Base-by-base conservation (phyloP, 225 moss, liverwort and hornwort species). In the Neckera pumila region DNA sequence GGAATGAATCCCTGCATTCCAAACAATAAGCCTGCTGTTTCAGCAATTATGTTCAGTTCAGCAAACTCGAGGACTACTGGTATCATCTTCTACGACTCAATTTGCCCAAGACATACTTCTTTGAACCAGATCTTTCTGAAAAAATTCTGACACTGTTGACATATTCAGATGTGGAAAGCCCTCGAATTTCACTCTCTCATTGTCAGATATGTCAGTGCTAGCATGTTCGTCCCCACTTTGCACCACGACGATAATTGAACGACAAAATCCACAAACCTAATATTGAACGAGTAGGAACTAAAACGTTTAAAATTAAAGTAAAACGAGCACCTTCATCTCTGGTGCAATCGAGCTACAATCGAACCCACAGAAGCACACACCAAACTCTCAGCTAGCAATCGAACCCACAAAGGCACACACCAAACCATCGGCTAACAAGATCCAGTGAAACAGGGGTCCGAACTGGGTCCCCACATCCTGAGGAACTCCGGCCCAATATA, bases 181-280 rank as follows among this genome's bases (percentile, higher is more conserved):
- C 61, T 28, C 88, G 95, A 83, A 74, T 92, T 94, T 56, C 89
- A 98, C 97, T 75, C 96, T 94, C 89, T 97, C 98, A 85, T 98
- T 97, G 88, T 97, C 98, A 66, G 95, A 98, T 71, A 98, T 74
- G 90, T 97, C 95, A 90, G 96, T 94, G 92, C 97, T 94, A 84
- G 97, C 98, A 91, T 97, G 97, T 66, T 98, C 96, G 83, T 97
- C 97, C 95, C 96, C 95, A 76, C 89, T 74, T 86, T 86, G 49
- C 66, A 79, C 42, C 34, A 60, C 23, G 21, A 70, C 49, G n/a
- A 83, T 83, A 65, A 86, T 74, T 73, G 82, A 79, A 42, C 42
- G 42, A 71, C 40, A 72, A 22, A 80, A 77, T 86, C 66, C 81
- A 27, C 76, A 57, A 85, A 85, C 19, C 53, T 28, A 63, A 67